Evolutionary conservation across 768 basidiomycete species (phyloP).

Genomic region (Leccinum disarticulatum): DNA sequence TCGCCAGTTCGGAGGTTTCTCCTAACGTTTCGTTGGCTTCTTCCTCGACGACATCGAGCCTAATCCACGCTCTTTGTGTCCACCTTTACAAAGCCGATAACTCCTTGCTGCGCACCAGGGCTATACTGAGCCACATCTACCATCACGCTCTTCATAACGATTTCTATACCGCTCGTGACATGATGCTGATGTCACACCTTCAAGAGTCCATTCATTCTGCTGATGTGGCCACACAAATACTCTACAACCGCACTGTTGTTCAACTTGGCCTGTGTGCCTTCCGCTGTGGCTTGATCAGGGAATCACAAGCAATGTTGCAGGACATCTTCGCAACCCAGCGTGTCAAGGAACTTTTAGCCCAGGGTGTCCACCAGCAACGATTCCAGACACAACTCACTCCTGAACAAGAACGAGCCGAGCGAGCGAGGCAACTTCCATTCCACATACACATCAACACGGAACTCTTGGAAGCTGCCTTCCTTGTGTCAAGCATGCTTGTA

Average conservation of each 20-base stretch:
- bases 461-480: constrained; percentile 93
- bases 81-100: constrained; percentile 92
- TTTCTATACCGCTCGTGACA: constrained; percentile 95
- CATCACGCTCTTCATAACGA: constrained; percentile 96
- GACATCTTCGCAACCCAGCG: constrained; percentile 97
- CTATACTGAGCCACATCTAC: constrained; percentile 97
- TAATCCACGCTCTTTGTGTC: constrained; percentile 87
- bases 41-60: constrained; percentile 59
- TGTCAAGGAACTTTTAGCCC: constrained; percentile 95
- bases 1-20: constrained; percentile 55
- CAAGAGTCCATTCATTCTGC: constrained; percentile 96
- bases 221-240: constrained; percentile 94
- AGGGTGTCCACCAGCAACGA: constrained; percentile 92
- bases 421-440: constrained; percentile 94
- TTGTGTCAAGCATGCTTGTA: constrained; percentile 97
- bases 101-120: constrained; percentile 89
- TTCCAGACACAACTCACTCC: constrained; percentile 78
- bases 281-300: constrained; percentile 90
- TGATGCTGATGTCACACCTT: constrained; percentile 98
- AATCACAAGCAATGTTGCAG: constrained; percentile 87
- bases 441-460: constrained; percentile 99
- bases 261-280: constrained; percentile 97
- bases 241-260: constrained; percentile 97
- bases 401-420: constrained; percentile 97
- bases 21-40: constrained; percentile 60